Evolutionary conservation across 148 eudicot genomes (phyloP).

Genomic region (Camellia japonica): DNA sequence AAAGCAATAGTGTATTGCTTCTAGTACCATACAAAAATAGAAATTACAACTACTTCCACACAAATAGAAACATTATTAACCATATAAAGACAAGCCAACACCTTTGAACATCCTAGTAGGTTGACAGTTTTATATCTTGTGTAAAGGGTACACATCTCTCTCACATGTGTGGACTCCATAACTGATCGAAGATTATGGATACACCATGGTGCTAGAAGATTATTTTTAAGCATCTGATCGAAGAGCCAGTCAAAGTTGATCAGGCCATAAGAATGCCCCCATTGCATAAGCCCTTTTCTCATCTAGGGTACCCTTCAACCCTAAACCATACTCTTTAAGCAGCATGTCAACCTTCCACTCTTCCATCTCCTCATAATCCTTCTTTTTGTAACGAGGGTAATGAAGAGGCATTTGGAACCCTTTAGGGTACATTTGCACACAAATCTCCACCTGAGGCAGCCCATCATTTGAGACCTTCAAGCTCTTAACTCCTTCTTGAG

Average conservation of each 20-base stretch:
- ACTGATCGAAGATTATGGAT: too few species aligned
- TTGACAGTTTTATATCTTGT: not conserved
- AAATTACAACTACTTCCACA: not conserved
- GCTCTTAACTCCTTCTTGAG: not conserved
- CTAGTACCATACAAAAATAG: not conserved
- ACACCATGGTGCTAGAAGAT: not conserved
- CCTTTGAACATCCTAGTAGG: not conserved
- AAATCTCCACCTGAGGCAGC: not conserved
- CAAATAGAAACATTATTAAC: too few species aligned
- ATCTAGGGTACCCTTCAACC: constrained; percentile 14
- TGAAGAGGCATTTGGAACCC: constrained; percentile 34
- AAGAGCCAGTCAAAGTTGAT: constrained; percentile 15
- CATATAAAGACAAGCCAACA: not conserved
- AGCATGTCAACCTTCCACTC: constrained; percentile 27
- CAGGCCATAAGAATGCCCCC: constrained; percentile 33
- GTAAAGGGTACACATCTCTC: not conserved
- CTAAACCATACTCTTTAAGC: constrained; percentile 17
- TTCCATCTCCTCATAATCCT: constrained; percentile 28
- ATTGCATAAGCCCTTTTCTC: constrained; percentile 29
- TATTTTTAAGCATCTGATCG: not conserved
- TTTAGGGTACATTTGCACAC: not conserved
- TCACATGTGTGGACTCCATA: too few species aligned
- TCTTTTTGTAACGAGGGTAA: constrained; percentile 27
- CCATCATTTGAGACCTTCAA: not conserved
- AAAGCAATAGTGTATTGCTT: not conserved